Base-by-base conservation (phyloP, 2,329 filamentous ascomycete species). In the Macrophomina pseudophaseolina region DNA sequence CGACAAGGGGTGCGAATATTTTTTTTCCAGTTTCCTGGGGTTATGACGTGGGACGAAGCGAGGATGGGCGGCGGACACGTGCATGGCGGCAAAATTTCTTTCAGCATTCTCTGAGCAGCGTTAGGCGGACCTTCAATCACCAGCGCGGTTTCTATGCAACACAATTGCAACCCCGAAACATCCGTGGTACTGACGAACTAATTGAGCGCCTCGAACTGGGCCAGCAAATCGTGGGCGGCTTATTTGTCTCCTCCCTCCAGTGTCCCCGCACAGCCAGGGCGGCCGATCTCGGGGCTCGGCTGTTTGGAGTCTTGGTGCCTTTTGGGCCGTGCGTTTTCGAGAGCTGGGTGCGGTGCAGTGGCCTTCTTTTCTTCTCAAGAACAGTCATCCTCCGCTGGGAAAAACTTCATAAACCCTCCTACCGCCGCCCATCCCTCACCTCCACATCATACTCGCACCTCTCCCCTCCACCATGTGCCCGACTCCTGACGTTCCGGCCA, bases 381-480 rank as follows among this genome's bases (percentile, higher is more conserved):
- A 23, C 23, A 66, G 64, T 66, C 64, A 66, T 59, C 64, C 53
- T 23, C 23, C 23, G 23, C 23, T 23, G 52, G 53, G 42, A 66
- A 66, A 66, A 66, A 66, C 48, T 63, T 66, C 65, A 63, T 62
- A 63, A 53, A 35, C 49, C 44, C n/a, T 54, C 56, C 33, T 23
- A 33, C 40, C 9, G 28, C 54, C 64, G 28, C 64, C 40, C 33
- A 18, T 8, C 38, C 9, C 46, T 11, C 35, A 28, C 65, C 51
- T 18, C 52, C 46, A 49, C 53, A 60, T 49, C 28, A 38, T 67
- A 64, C 52, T 60, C 33, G 23, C 40, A 18, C 49, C 33, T 46
- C 38, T 38, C 30, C 44, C 42, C 6, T n/a, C 56, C 68, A 79
- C 56, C 64, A 84, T 83, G 81, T 83, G 82, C 72, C 80, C 80